A percentile compares a stretch with the other conserved stretches of the same genome.
Evolutionary conservation across 2,329 filamentous ascomycete species (phyloP).

Genomic region (Colletotrichum tropicicola): DNA sequence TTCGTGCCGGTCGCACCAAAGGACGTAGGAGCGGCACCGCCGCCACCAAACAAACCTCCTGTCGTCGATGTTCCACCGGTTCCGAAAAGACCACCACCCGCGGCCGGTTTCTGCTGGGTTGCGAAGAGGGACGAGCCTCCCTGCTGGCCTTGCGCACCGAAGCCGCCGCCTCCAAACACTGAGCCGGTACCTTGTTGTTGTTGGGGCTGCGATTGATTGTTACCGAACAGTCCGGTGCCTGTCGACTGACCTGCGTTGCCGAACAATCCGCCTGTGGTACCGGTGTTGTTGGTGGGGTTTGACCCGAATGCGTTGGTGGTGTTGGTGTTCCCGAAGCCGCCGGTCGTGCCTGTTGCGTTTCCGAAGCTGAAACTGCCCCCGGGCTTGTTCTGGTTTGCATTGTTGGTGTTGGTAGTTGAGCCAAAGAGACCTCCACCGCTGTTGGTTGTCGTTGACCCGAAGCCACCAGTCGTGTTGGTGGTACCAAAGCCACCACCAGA

Average conservation of each 20-base stretch:
- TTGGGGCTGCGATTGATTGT: conserved; percentile 35
- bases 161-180: conserved; percentile 38
- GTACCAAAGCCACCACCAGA: conserved; percentile 25
- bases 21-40: conserved; percentile 45
- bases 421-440: conserved; percentile 29
- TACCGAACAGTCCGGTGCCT: conserved; percentile 49
- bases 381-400: conserved; percentile 45
- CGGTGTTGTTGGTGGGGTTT: conserved; percentile 38
- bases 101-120: conserved; percentile 30
- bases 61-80: conserved; percentile 39
- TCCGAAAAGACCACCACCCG: conserved; percentile 30
- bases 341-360: conserved; percentile 44
- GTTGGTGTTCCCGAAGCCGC: conserved; percentile 41
- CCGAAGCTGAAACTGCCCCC: conserved; percentile 52
- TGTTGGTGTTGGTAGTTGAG: conserved; percentile 35
- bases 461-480: conserved; percentile 34
- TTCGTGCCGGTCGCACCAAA: conserved; percentile 55
- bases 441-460: conserved; percentile 40
- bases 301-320: conserved; percentile 50
- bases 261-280: conserved; percentile 51
- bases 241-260: conserved; percentile 46
- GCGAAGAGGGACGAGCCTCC: conserved; percentile 39
- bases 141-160: conserved; percentile 35
- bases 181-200: conserved; percentile 30
- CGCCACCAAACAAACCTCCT: conserved; percentile 51